phyloP scores from a whole-genome alignment of 352 stramenopile genomes.

The Saprolegnia parasitica region DNA sequence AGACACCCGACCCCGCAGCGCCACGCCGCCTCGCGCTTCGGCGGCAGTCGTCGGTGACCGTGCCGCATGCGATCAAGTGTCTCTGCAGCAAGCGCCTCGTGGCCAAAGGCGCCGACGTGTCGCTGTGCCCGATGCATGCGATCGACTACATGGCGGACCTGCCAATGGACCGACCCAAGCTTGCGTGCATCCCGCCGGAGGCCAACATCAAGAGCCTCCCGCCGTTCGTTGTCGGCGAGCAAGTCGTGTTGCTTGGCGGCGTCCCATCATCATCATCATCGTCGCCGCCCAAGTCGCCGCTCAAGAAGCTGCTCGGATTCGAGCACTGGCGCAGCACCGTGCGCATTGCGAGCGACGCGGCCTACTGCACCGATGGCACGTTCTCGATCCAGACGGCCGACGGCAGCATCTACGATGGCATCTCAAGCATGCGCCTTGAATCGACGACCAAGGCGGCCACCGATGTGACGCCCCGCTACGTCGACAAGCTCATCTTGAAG shows the following conservation, averaged over 20 bases:
- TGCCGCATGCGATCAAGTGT: conserved; percentile 8
- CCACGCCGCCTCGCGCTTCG: neutral
- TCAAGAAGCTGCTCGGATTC: conserved; percentile 30
- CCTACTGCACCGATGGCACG: conserved; percentile 29
- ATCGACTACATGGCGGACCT: conserved; percentile 11
- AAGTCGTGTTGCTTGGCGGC: neutral
- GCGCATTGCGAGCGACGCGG: conserved; percentile 6
- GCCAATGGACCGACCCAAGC: conserved; percentile 8
- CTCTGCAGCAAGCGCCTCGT: neutral
- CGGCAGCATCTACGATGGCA: conserved; percentile 7
- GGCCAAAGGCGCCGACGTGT: neutral
- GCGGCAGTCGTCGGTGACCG: neutral
- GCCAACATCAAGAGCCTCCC: conserved; percentile 16
- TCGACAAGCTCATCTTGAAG: conserved; percentile 15
- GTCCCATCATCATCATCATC: neutral
- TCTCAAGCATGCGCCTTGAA: conserved; percentile 18
- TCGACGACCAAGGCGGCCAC: neutral
- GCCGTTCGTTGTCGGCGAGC: conserved; percentile 15
- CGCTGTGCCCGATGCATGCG: conserved; percentile 3
- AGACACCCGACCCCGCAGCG: neutral
- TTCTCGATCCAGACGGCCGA: conserved; percentile 29
- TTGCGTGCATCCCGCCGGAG: conserved; percentile 15
- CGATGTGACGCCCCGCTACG: conserved; percentile 9
- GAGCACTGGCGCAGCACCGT: conserved; percentile 18
- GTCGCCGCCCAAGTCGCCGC: conserved; percentile 30